Conservation (phyloP, 2,329 filamentous ascomycete genomes). For the Emmonsia crescens region DNA sequence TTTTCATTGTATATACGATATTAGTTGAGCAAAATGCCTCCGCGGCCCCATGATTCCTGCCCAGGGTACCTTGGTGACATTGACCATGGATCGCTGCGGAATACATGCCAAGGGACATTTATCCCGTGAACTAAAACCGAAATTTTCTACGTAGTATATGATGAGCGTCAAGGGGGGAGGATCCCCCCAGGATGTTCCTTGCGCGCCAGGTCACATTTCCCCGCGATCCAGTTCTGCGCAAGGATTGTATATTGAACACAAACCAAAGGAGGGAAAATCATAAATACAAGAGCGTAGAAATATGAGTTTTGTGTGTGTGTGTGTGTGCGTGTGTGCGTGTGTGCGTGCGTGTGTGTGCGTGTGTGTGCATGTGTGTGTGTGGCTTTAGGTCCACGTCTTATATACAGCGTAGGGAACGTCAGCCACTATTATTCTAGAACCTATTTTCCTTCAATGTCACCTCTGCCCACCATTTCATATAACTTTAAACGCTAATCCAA, state of each 20-base stretch:
- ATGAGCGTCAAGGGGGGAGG: too few species aligned
- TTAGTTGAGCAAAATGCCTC: not conserved
- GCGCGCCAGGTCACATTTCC: too few species aligned
- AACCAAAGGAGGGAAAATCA: not conserved
- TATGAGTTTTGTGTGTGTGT: too few species aligned
- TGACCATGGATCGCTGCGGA: not conserved
- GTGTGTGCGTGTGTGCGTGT: too few species aligned
- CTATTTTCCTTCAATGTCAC: too few species aligned
- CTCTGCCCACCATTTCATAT: too few species aligned
- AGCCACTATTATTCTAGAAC: not conserved
- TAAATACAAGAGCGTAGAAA: not conserved
- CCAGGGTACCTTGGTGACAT: not conserved
- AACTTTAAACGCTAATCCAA: too few species aligned
- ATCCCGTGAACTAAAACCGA: not conserved
- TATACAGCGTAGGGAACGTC: not conserved
- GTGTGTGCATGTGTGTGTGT: too few species aligned
- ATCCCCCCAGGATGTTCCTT: too few species aligned
- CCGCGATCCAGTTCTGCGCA: too few species aligned
- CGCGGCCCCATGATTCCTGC: not conserved
- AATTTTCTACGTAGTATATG: too few species aligned
- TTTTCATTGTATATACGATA: not conserved
- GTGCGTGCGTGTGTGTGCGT: too few species aligned
- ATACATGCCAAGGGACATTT: not conserved
- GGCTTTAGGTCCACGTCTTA: not conserved
- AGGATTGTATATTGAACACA: not conserved